These are phyloP conservation scores for Termitomyces heimii DNA, from an alignment of 768 basidiomycete genomes.

Conservation along the genomic window DNA sequence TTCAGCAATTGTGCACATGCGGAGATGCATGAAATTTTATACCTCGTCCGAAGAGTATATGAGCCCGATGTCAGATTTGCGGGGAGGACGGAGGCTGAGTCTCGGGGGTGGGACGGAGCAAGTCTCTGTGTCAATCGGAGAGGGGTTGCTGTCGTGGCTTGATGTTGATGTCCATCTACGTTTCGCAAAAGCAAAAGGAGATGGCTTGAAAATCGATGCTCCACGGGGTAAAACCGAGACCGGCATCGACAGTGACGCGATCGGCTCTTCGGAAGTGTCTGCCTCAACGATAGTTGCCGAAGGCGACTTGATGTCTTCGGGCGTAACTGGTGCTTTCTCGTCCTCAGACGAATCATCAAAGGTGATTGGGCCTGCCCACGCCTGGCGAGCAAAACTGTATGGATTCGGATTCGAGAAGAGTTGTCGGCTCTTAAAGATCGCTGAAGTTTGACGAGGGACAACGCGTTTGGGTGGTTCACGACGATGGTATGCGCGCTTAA, in stretches of 20 bases:
- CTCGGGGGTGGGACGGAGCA: neutral
- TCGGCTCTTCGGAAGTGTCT: conserved; percentile 4
- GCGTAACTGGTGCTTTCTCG: conserved; percentile 53
- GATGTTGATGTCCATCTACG: conserved; percentile 53
- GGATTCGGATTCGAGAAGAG: conserved; percentile 58
- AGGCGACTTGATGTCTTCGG: conserved; percentile 43
- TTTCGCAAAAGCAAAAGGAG: conserved; percentile 58
- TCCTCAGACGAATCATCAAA: conserved; percentile 40
- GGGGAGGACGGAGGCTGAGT: neutral
- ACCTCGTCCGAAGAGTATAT: conserved; percentile 14
- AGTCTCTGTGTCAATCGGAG: conserved; percentile 2
- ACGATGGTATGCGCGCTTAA: conserved; percentile 22
- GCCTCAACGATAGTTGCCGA: conserved; percentile 26
- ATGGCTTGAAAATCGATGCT: conserved; percentile 51
- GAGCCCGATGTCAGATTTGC: conserved; percentile 12
- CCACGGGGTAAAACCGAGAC: conserved; percentile 24
- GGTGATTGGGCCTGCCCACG: conserved; percentile 45
- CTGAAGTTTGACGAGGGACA: conserved; percentile 32
- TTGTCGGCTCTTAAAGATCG: conserved; percentile 36
- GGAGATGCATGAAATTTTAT: neutral
- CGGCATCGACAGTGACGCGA: conserved; percentile 11
- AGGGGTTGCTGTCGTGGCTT: neutral
- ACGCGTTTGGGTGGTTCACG: conserved; percentile 27
- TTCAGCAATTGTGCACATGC: neutral
- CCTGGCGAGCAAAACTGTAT: conserved; percentile 49